Percentiles rank a stretch among this genome's conserved stretches.
These are phyloP conservation scores for Penicillium sp. DNA, from an alignment of 2,329 filamentous ascomycete species.

Conservation along the genomic window DNA sequence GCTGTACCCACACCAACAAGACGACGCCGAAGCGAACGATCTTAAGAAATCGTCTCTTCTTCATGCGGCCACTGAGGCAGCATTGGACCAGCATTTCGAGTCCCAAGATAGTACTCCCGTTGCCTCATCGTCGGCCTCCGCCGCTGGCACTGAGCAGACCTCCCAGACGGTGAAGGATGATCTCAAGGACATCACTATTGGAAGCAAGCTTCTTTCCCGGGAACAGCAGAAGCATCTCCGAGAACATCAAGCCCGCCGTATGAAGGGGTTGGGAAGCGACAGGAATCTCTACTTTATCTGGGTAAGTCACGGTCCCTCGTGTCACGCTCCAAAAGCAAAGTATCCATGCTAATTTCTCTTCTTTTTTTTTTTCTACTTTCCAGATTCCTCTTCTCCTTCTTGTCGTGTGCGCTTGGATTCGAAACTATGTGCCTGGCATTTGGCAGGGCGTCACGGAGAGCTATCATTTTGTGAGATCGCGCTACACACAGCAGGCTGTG, in stretches of 20 bases:
- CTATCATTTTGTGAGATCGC: slow-evolving; percentile 35
- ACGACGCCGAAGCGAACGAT: slow-evolving; percentile 31
- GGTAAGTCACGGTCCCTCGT: slow-evolving; percentile 34
- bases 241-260: slow-evolving; percentile 42
- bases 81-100: slow-evolving; percentile 42
- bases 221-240: slow-evolving; percentile 44
- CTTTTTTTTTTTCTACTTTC: not conserved
- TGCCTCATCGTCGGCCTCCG: slow-evolving; percentile 8
- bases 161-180: slow-evolving; percentile 29
- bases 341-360: slow-evolving; percentile 16
- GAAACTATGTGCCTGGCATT: slow-evolving; percentile 39
- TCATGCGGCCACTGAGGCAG: slow-evolving; percentile 40
- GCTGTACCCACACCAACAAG: slow-evolving; percentile 55
- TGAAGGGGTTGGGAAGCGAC: slow-evolving; percentile 46
- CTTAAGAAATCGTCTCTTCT: slow-evolving; percentile 41
- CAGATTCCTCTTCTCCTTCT: slow-evolving; percentile 45
- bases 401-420: slow-evolving; percentile 42
- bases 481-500: slow-evolving; percentile 30
- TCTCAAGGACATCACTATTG: slow-evolving; percentile 39
- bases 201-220: slow-evolving; percentile 38
- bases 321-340: not conserved
- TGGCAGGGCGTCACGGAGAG: slow-evolving; percentile 35
- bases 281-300: slow-evolving; percentile 51
- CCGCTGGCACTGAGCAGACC: slow-evolving; percentile 6
- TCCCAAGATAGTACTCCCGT: slow-evolving; percentile 23